These are phyloP conservation scores for Knoxdaviesia capensis DNA, from an alignment of 2,329 filamentous ascomycete genomes.

Conservation along the genomic window DNA sequence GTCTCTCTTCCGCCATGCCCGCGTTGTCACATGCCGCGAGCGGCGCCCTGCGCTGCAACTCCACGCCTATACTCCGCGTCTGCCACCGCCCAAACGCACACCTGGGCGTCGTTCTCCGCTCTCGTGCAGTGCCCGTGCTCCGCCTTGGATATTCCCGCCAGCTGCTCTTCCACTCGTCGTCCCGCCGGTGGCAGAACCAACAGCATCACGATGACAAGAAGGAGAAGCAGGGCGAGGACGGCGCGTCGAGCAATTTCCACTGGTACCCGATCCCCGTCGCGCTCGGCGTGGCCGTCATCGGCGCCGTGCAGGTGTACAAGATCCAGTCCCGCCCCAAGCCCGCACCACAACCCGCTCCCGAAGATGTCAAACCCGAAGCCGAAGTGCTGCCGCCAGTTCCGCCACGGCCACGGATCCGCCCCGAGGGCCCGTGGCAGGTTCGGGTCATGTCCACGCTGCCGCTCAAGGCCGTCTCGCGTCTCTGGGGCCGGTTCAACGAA, in stretches of 20 bases:
- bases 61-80: too few species aligned
- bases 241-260: conserved; percentile 29
- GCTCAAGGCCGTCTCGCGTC: conserved; percentile 69
- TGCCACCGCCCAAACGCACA: too few species aligned
- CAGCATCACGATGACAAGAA: too few species aligned
- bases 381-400: conserved; percentile 13
- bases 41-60: too few species aligned
- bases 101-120: too few species aligned
- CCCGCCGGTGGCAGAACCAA: too few species aligned
- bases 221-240: too few species aligned
- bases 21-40: too few species aligned
- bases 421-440: conserved; percentile 81
- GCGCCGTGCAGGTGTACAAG: conserved; percentile 67
- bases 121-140: too few species aligned
- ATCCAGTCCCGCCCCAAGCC: conserved; percentile 28
- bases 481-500: conserved; percentile 88
- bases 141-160: too few species aligned
- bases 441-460: conserved; percentile 87
- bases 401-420: conserved; percentile 41
- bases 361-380: conserved; percentile 10
- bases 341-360: conserved; percentile 6
- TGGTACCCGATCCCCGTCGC: conserved; percentile 86
- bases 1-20: too few species aligned
- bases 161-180: too few species aligned
- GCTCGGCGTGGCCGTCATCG: conserved; percentile 68